phyloP scores from a whole-genome alignment of 345 rosid species.

The Schrenkiella parvula region DNA sequence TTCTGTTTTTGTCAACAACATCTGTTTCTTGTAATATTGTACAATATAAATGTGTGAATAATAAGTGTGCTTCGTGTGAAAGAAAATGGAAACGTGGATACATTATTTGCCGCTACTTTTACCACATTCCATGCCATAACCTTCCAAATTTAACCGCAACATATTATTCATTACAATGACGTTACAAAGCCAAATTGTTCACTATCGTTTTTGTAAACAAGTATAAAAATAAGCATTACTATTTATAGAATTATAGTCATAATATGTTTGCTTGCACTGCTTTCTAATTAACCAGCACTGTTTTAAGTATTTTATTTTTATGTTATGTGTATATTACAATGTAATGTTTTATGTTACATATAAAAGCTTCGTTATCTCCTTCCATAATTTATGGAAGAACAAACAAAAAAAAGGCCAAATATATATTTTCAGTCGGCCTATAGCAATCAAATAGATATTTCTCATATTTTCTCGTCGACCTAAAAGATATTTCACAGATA shows the following conservation, averaged over 20 bases:
- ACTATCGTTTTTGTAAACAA: background rate
- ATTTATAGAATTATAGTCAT: background rate
- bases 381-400: background rate
- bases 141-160: constrained; percentile 24
- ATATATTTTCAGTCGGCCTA: constrained; percentile 3
- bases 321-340: background rate
- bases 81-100: constrained; percentile 13
- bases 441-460: constrained; percentile 19
- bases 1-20: background rate
- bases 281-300: background rate
- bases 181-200: constrained; percentile 5
- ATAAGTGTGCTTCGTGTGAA: constrained; percentile 7
- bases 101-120: constrained; percentile 11
- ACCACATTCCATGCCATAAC: background rate
- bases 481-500: constrained; percentile 26
- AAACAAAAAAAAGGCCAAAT: background rate
- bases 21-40: background rate
- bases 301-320: background rate
- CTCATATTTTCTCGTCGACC: constrained; percentile 2
- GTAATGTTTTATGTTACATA: background rate
- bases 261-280: background rate
- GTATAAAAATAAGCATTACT: background rate
- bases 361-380: background rate
- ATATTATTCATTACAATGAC: background rate
- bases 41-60: background rate